phyloP scores from a whole-genome alignment of 2,329 filamentous ascomycete species.

The Lasiodiplodia sp. region DNA sequence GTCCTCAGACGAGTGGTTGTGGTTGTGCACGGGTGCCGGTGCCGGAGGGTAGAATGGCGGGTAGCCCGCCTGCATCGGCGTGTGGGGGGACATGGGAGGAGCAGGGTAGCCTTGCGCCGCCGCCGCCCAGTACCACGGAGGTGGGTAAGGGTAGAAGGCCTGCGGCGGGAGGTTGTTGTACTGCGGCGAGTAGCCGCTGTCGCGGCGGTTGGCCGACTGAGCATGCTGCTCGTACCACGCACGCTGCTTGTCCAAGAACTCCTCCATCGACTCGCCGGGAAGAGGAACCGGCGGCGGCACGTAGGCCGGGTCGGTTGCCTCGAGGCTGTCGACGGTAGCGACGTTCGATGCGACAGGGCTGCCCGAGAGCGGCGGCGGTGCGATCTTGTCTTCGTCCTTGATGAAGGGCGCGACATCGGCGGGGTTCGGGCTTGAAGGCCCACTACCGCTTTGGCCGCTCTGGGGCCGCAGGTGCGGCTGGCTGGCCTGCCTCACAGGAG shows the following conservation, averaged over 20 bases:
- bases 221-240: constrained; percentile 21
- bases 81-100: background rate
- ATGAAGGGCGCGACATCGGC: background rate
- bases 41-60: constrained; percentile 1
- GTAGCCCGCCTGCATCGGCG: constrained; percentile 1
- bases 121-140: constrained; percentile 7
- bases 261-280: constrained; percentile 12
- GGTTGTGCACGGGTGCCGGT: background rate
- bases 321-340: constrained; percentile 10
- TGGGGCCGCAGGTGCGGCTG: constrained; percentile 13
- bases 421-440: constrained; percentile 13
- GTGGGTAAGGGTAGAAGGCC: constrained; percentile 22
- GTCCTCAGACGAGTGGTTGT: constrained; percentile 10
- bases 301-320: background rate
- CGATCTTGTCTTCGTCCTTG: background rate
- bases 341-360: constrained; percentile 10
- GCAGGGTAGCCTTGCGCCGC: background rate
- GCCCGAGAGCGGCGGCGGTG: background rate
- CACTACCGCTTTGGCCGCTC: background rate
- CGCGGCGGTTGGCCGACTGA: constrained; percentile 2
- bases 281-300: constrained; percentile 10
- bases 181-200: constrained; percentile 24
- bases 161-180: constrained; percentile 16
- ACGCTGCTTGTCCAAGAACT: constrained; percentile 19
- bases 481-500: constrained; percentile 2